A percentile compares a stretch with the other conserved stretches of the same genome.
phyloP scores from a whole-genome alignment of 2,329 filamentous ascomycete species.

The Stagonosporopsis vannaccii region DNA sequence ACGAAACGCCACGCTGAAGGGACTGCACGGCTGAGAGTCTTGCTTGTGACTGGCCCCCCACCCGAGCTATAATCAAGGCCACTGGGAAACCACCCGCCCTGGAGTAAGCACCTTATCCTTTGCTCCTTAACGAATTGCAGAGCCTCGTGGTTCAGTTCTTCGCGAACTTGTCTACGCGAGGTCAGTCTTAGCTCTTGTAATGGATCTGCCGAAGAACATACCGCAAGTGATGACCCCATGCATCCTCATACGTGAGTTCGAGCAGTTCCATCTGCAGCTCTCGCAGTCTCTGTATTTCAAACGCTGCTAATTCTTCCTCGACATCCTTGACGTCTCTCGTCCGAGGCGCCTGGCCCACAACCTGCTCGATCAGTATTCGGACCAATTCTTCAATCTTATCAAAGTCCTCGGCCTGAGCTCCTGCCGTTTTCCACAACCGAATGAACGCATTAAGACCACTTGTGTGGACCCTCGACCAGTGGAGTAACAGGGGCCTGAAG shows the following conservation, averaged over 20 bases:
- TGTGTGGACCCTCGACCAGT: conserved; percentile 91
- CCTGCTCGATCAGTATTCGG: conserved; percentile 86
- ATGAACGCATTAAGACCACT: conserved; percentile 87
- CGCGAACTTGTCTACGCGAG: conserved; percentile 72
- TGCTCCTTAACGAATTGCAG: conserved; percentile 98
- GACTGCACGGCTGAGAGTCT: conserved; percentile 50
- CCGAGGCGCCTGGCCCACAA: conserved; percentile 81
- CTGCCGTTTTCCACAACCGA: conserved; percentile 89
- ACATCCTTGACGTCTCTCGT: conserved; percentile 86
- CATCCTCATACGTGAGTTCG: conserved; percentile 89
- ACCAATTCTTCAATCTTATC: conserved; percentile 92
- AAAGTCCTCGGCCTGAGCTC: conserved; percentile 85
- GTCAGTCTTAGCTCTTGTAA: conserved; percentile 30
- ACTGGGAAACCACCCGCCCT: conserved; percentile 85
- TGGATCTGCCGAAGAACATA: conserved; percentile 29
- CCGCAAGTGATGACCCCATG: conserved; percentile 88
- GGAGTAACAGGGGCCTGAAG: conserved; percentile 85
- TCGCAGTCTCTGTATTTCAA: conserved; percentile 78
- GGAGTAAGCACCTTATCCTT: conserved; percentile 84
- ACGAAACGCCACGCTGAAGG: conserved; percentile 79
- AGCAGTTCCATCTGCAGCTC: conserved; percentile 93
- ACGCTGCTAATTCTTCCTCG: conserved; percentile 86
- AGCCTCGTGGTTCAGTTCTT: conserved; percentile 89
- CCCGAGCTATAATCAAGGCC: conserved; percentile 60
- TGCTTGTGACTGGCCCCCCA: conserved; percentile 53